Percentiles rank a stretch among this genome's conserved stretches.
Evolutionary conservation across 106 monocot genomes (phyloP).

Genomic region (Dioscorea zingiberensis): DNA sequence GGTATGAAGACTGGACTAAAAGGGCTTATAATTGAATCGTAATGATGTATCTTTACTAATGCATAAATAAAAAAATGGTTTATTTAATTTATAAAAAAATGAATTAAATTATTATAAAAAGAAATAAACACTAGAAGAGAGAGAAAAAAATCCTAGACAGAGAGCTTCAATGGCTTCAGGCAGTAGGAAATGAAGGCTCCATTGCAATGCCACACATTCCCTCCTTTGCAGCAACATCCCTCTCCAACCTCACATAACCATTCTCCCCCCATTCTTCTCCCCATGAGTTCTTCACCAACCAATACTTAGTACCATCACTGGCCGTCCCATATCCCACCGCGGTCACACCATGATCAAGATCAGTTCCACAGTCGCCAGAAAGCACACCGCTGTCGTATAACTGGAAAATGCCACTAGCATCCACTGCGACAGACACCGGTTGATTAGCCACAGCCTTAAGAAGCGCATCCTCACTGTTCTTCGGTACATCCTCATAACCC

Average conservation of each 20-base stretch:
- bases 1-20: no score
- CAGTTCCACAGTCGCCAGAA: not conserved
- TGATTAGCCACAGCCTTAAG: not conserved
- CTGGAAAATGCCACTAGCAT: not conserved
- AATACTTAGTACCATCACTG: not conserved
- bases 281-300: conserved; percentile 12
- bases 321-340: not conserved
- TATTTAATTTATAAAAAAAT: no score
- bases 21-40: no score
- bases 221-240: not conserved
- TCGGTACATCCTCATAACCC: not conserved
- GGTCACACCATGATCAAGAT: not conserved
- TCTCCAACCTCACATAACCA: not conserved
- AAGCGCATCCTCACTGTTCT: not conserved
- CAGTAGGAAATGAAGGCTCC: not conserved
- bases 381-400: not conserved
- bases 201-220: not conserved
- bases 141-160: no score
- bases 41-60: no score
- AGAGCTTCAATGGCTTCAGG: no score
- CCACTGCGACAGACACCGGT: not conserved
- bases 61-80: no score
- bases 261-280: not conserved
- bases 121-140: no score
- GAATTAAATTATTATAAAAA: no score